Evolutionary conservation across 306 rosid species (phyloP), one percentile per base, ranked within the genome.

Genomic region (Crataegus laevigata): DNA sequence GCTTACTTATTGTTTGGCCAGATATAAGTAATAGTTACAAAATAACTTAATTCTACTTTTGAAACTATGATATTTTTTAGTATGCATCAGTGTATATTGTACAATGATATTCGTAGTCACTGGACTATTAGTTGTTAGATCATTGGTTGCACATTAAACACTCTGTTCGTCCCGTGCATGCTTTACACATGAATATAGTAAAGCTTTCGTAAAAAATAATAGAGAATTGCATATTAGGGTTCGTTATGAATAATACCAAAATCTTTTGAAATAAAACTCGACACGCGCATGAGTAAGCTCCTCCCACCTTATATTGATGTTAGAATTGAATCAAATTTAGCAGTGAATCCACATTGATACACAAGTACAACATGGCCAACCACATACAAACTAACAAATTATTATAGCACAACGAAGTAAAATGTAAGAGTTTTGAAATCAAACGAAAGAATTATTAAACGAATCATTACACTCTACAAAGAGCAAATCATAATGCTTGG

Each of bases 401-500:
- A 36, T 36, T 36, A 36, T 36, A 7, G 7, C 40, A 36, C 40
- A 36, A 36, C 40, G 40, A 36, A 36, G 10, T 36, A 36, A 36
- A 36, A 7, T 36, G 40, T 7, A 36, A 36, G 11, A 59, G 12
- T 13, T 72, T 40, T 29, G 7, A 68, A 6, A 69, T 18, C 36
- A n/a, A 40, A 26, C 34, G 14, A 50, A 62, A 57, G 32, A 66
- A 5, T 29, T 36, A 29, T 63, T 2, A 3, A 26, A 0, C 68
- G 18, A 19, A 18, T 17, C 45, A 51, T 43, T 62, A 59, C 62
- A 73, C 77, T 70, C 40, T 15, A n/a, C 3, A 71, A 61, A 50
- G 21, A 50, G 21, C 8, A 50, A 78, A 69, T 64, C 57, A 82
- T 72, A 81, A 84, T 75, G 85, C 81, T 81, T 75, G 61, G 19